phyloP scores from a whole-genome alignment of 148 eudicot species.

The Spergularia bocconei region DNA sequence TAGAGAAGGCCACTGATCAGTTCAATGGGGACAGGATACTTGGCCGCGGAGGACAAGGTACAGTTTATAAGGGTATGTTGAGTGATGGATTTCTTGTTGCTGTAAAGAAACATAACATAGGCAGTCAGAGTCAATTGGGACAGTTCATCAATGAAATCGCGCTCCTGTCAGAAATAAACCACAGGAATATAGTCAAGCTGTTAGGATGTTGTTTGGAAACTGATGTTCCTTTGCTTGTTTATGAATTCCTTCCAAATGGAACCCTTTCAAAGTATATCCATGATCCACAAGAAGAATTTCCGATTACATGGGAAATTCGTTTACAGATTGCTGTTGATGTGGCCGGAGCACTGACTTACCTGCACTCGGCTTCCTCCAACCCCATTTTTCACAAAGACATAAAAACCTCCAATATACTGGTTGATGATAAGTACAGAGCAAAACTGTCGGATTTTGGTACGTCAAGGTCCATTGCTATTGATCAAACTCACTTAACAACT shows the following conservation, averaged over 20 bases:
- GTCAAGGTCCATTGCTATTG: constrained; percentile 21
- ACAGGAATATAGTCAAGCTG: constrained; percentile 29
- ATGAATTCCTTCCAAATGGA: constrained; percentile 32
- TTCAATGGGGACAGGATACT: constrained; percentile 26
- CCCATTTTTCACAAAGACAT: constrained; percentile 31
- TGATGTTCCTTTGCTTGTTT: constrained; percentile 31
- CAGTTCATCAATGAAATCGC: constrained; percentile 33
- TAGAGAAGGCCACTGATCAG: constrained; percentile 28
- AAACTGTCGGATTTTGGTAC: constrained; percentile 34
- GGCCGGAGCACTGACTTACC: constrained; percentile 30
- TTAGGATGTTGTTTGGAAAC: constrained; percentile 36
- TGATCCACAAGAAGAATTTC: constrained; percentile 24
- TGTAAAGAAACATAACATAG: constrained; percentile 26
- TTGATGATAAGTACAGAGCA: constrained; percentile 29
- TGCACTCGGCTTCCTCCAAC: constrained; percentile 27
- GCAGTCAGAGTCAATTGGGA: background rate
- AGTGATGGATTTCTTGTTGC: constrained; percentile 35
- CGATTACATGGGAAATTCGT: constrained; percentile 29
- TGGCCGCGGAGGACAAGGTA: constrained; percentile 40
- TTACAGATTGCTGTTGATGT: constrained; percentile 31
- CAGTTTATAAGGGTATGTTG: constrained; percentile 38
- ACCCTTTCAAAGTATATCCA: constrained; percentile 21
- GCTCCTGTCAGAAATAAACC: constrained; percentile 29
- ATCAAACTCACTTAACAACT: constrained; percentile 34
- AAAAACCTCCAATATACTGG: constrained; percentile 30